These are phyloP conservation scores for Phytophthora boehmeriae DNA, from an alignment of 352 stramenopile genomes.

Conservation along the genomic window DNA sequence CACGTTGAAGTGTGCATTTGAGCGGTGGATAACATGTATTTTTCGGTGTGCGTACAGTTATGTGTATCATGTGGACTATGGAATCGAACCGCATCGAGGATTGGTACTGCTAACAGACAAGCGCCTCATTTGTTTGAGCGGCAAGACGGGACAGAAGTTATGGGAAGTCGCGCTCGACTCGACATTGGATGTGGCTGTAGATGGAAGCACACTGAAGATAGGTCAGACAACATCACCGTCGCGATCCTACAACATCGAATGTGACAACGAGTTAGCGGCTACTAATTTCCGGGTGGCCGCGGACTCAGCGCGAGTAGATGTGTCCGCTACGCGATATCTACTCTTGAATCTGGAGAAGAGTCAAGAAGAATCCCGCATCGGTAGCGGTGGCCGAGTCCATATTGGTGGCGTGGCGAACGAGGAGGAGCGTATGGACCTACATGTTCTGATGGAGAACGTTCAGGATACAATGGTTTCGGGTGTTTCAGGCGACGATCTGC, in stretches of 20 bases:
- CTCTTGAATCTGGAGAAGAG: slow-evolving; percentile 86
- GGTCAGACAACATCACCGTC: slow-evolving; percentile 48
- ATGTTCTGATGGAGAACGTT: slow-evolving; percentile 82
- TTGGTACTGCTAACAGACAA: slow-evolving; percentile 86
- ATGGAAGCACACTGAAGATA: slow-evolving; percentile 51
- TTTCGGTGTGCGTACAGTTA: slow-evolving; percentile 49
- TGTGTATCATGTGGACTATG: slow-evolving; percentile 85
- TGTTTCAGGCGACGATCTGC: slow-evolving; percentile 69
- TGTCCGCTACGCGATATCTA: slow-evolving; percentile 77
- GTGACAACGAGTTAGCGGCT: slow-evolving; percentile 58
- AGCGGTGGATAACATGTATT: not conserved
- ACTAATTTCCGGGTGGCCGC: slow-evolving; percentile 84
- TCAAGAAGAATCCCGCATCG: slow-evolving; percentile 65
- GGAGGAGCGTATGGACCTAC: slow-evolving; percentile 74
- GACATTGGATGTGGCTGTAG: slow-evolving; percentile 61
- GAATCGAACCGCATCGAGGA: slow-evolving; percentile 61
- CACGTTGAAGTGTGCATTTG: not conserved
- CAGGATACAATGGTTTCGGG: slow-evolving; percentile 83
- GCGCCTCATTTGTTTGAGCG: slow-evolving; percentile 77
- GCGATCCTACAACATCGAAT: slow-evolving; percentile 76
- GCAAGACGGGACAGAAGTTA: slow-evolving; percentile 73
- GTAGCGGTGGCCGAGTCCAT: slow-evolving; percentile 15
- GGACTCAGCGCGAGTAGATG: slow-evolving; percentile 73
- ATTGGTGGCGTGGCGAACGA: slow-evolving; percentile 38
- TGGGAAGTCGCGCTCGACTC: slow-evolving; percentile 87